Evolutionary conservation across 2,329 filamentous ascomycete species (phyloP).

Genomic region (Mariannaea sp.): DNA sequence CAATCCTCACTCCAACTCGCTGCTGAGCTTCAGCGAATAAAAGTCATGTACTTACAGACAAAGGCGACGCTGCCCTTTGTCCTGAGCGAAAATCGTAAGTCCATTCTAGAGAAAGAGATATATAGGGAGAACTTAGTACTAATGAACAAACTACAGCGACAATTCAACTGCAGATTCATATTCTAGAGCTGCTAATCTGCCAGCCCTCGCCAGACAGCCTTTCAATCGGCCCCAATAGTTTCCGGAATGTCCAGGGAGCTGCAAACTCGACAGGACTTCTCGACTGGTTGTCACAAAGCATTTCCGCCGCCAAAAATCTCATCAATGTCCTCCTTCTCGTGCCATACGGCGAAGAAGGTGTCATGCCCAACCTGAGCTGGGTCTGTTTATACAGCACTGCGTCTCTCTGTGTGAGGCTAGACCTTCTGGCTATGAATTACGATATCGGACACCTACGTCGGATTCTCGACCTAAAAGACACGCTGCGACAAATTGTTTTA

Average conservation of each 20-base stretch:
- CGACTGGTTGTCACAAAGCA: slow-evolving; percentile 40
- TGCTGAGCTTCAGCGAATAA: slow-evolving; percentile 29
- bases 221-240: slow-evolving; percentile 35
- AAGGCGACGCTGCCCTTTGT: slow-evolving; percentile 37
- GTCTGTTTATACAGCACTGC: slow-evolving; percentile 41
- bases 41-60: slow-evolving; percentile 25
- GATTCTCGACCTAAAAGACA: slow-evolving; percentile 39
- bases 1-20: slow-evolving; percentile 14
- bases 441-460: slow-evolving; percentile 37
- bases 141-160: slow-evolving; percentile 25
- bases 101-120: accelerated
- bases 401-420: slow-evolving; percentile 38
- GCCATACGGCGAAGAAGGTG: slow-evolving; percentile 36
- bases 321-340: slow-evolving; percentile 37
- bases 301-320: slow-evolving; percentile 39
- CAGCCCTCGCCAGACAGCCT: slow-evolving; percentile 37
- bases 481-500: slow-evolving; percentile 38
- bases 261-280: slow-evolving; percentile 28
- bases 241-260: slow-evolving; percentile 27
- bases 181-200: slow-evolving; percentile 39
- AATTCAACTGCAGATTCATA: slow-evolving; percentile 36
- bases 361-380: slow-evolving; percentile 41
- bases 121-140: neutral
- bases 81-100: slow-evolving; percentile 41
- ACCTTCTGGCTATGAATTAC: slow-evolving; percentile 37